Evolutionary conservation across 1,284 basidiomycete genomes (phyloP), one percentile per base, ranked within the genome.

Genomic region (Pholiota adiposa): DNA sequence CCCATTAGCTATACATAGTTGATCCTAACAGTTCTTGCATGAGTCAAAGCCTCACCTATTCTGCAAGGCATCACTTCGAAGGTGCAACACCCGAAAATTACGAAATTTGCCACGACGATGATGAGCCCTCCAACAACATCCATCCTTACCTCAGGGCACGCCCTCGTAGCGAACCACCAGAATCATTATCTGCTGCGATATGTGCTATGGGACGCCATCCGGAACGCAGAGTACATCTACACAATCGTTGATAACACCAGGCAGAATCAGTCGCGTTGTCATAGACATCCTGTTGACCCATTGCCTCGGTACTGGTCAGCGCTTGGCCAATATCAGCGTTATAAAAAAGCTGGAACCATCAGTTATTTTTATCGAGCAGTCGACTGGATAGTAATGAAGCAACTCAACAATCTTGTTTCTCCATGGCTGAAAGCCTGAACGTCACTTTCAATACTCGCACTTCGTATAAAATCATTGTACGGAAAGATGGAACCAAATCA

Each of bases 301-400:
- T 4, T 49, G 19, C 46, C 34, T 38, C 31, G 43, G 43, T 38
- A 16, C 21, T 36, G 6, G 14, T 23, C 21, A 38, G 34, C 5
- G 21, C 44, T 89, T 80, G 0, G 93, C 94, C 64, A 93, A 96
- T 94, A 95, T 25, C 92, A 85, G 3, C 94, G 93, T 85, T 89
- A 62, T 12, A 34, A 52, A 57, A 41, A 49, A 33, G 14, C 11
- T 59, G 43, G 21, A 55, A 50, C 25, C 23, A 11, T 21, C 40
- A 9, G 41, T 49, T 44, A 53, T 34, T 29, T 40, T 51, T n/a
- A 19, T 21, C 51, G 48, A n/a, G 23, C 21, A 29, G 25, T 38
- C 36, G 36, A n/a, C 36, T 16, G 34, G 25, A 36, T 25, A 44
- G 34, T 46, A 21, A 33, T 44, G 53, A 38, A 38, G 4, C n/a